Evolutionary conservation across 352 stramenopile genomes (phyloP).

Genomic region (Globisporangium cystogenes): DNA sequence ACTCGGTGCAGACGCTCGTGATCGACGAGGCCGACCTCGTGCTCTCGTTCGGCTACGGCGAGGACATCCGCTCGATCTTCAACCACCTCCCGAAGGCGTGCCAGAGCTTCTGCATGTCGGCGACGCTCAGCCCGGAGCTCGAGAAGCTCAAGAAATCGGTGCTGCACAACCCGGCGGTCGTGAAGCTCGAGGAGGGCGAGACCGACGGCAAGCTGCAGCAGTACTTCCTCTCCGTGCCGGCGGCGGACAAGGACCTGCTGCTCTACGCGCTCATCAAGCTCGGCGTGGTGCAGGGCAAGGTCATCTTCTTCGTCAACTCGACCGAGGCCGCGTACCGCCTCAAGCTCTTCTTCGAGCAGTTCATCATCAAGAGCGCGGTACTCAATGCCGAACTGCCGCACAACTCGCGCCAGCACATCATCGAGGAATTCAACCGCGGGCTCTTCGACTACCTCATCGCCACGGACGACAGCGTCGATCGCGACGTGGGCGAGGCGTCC

Average conservation of each 20-base stretch:
- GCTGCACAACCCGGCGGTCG: constrained; percentile 95
- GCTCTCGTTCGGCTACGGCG: constrained; percentile 95
- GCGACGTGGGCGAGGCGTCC: constrained; percentile 49
- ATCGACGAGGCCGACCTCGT: constrained; percentile 99
- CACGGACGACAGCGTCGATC: constrained; percentile 96
- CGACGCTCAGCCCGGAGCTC: constrained; percentile 95
- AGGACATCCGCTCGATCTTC: constrained; percentile 92
- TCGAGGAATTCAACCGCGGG: constrained; percentile 93
- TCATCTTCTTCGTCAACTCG: constrained; percentile 99
- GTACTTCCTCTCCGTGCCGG: constrained; percentile 91
- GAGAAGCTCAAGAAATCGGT: constrained; percentile 96
- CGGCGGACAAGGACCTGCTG: constrained; percentile 95
- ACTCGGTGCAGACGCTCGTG: constrained; percentile 94
- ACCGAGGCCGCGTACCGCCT: constrained; percentile 93
- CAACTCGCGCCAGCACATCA: constrained; percentile 97
- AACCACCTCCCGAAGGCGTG: constrained; percentile 96
- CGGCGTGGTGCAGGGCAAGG: constrained; percentile 95
- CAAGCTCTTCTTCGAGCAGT: constrained; percentile 99
- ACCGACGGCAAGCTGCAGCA: constrained; percentile 92
- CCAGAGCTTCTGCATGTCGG: constrained; percentile 98
- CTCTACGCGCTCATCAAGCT: constrained; percentile 99
- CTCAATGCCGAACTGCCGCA: constrained; percentile 98
- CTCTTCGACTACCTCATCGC: constrained; percentile 99
- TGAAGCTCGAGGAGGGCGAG: constrained; percentile 94
- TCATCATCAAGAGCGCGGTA: constrained; percentile 97